A percentile compares a stretch with the other conserved stretches of the same genome.
Evolutionary conservation across 192 early-diverging fungal genomes (phyloP).

Genomic region (Entophlyctis luteolus): DNA sequence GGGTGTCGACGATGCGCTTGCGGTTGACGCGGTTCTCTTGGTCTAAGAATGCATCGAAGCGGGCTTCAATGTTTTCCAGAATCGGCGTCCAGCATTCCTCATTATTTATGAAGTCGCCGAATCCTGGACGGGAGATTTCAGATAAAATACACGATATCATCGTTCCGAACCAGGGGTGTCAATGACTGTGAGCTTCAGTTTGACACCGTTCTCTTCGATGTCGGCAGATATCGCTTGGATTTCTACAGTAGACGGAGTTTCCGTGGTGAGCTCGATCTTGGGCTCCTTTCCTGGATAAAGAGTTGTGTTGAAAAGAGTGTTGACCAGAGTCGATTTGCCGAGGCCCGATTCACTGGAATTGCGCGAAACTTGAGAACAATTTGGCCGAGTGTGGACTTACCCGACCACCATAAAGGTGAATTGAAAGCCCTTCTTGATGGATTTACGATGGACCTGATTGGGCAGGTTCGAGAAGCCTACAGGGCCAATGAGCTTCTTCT

Average conservation of each 20-base stretch:
- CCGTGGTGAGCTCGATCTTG: slow-evolving; percentile 57
- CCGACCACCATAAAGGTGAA: slow-evolving; percentile 64
- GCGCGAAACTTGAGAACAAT: not conserved
- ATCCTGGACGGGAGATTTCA: slow-evolving; percentile 26
- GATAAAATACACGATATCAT: no score
- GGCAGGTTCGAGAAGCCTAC: slow-evolving; percentile 59
- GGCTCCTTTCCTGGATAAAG: slow-evolving; percentile 85
- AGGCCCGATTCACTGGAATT: slow-evolving; percentile 52
- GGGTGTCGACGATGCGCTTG: slow-evolving; percentile 56
- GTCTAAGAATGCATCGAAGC: slow-evolving; percentile 89
- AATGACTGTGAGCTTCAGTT: slow-evolving; percentile 92
- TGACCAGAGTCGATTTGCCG: slow-evolving; percentile 62
- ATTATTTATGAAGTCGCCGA: slow-evolving; percentile 65
- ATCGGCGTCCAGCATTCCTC: slow-evolving; percentile 84
- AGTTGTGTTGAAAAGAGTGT: slow-evolving; percentile 63
- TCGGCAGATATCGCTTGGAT: slow-evolving; percentile 52
- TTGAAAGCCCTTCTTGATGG: slow-evolving; percentile 94
- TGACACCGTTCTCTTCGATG: slow-evolving; percentile 84
- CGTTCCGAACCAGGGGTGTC: slow-evolving; percentile 96
- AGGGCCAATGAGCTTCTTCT: slow-evolving; percentile 50
- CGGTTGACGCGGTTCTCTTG: slow-evolving; percentile 70
- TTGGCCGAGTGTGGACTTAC: slow-evolving; percentile 22
- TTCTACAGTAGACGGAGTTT: slow-evolving; percentile 60
- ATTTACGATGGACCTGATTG: slow-evolving; percentile 77
- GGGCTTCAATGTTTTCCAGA: slow-evolving; percentile 87